Evolutionary conservation across 2,329 filamentous ascomycete species (phyloP), one percentile per base, ranked within the genome.

Genomic region (Apiospora hydei): DNA sequence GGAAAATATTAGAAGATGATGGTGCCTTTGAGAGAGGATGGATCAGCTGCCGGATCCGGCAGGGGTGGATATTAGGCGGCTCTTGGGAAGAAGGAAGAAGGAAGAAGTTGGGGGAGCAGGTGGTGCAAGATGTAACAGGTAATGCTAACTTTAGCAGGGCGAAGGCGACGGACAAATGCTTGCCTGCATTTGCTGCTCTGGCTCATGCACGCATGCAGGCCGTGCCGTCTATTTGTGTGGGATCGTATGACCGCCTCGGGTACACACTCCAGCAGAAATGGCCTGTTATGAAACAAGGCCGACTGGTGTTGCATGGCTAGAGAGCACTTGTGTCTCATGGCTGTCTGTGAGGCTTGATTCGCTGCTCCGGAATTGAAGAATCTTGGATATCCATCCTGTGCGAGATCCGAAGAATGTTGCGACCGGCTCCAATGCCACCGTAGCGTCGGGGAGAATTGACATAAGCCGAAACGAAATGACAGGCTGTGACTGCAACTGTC

Each of bases 201-300:
- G n/a, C n/a, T n/a, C n/a, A 51, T 57, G 51, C 51, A 57, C 16
- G 49, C 49, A 13, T 24, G n/a, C 49, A 3, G n/a, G n/a, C n/a
- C n/a, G n/a, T n/a, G n/a, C 14, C 43, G n/a, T 53, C 24, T 57
- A 30, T 16, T 61, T 21, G 53, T 61, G 51, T 57, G 26, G 16
- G 16, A 64, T 64, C 53, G 53, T 64, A 38, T 64, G 53, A 64
- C 53, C 30, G 18, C 18, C 16, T 64, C 34, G 53, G 53, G 30
- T 18, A 64, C 4, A 14, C 30, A 64, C 53, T 61, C 30, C 18
- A 38, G 57, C 34, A 21, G 3, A 11, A 11, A n/a, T 41, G 34
- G 57, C 57, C 57, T n/a, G 57, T 38, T 64, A n/a, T 64, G 57
- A 64, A 64, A 64, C 57, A 64, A 41, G 57, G 57, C 57, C 57